Base-by-base conservation (phyloP, 2,329 filamentous ascomycete genomes). In the Ophiostoma himal-ulmi region DNA sequence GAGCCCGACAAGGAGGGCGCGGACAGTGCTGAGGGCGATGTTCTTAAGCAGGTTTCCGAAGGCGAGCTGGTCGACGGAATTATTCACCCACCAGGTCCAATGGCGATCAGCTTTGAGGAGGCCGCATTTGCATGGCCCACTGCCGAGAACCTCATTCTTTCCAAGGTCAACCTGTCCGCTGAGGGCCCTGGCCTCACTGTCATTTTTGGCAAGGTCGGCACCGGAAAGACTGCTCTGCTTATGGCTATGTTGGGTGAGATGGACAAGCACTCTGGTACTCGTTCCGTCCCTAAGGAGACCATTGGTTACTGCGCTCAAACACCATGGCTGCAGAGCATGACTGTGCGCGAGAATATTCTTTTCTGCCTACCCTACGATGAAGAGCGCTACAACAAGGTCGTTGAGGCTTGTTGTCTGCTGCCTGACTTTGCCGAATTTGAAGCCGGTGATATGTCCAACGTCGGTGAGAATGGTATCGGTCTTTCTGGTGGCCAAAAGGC, bases 51-150 rank as follows among this genome's bases (percentile, higher is more conserved):
- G 20, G 48, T 44, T 1, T 14, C 22, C 36, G 65, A 72, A 11
- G 71, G 41, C 37, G 57, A 36, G 17, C 52, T 71, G 6, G 68
- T 70, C 2, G 70, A 71, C 36, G 70, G 67, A 7, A 57, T 70
- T 6, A 64, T 72, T 20, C 64, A 41, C 6, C 71, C 57, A 10
- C 75, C 70, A 0, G 77, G 75, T 0, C 72, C 75, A 14, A 72
- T 80, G 22, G 80, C 84, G 20, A 81, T 89, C 26, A 78, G 84
- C 57, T 82, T 96, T 66, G 80, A 83, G 2, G 80, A 86, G 37
- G 91, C 91, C 5, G 89, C 88, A 0, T 96, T 96, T 76, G 86
- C 90, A 0, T 96, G 93, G 90, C 92, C 93, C 0, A 91, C 91
- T 0, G 86, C 86, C 0, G 77, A 83, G 1, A 82, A 83, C 8